These are phyloP conservation scores for Verticillium klebahnii DNA, from an alignment of 2,329 filamentous ascomycete species.

Conservation along the genomic window DNA sequence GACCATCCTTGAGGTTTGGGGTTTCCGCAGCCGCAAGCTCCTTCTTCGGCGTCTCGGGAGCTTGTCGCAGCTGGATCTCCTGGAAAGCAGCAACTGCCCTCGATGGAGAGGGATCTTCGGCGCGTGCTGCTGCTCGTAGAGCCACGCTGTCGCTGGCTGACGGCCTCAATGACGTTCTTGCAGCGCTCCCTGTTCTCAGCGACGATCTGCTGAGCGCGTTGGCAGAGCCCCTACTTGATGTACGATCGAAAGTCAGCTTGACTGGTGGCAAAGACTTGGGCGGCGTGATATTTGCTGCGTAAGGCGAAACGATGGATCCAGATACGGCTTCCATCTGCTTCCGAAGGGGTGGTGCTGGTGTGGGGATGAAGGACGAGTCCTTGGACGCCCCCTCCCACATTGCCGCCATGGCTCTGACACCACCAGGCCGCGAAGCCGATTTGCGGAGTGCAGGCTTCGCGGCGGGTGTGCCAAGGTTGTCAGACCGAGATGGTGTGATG, in stretches of 20 bases:
- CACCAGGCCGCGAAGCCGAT: slow-evolving; percentile 21
- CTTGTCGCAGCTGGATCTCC: neutral
- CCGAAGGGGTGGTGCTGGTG: slow-evolving; percentile 2
- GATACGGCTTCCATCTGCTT: slow-evolving; percentile 11
- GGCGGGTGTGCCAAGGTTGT: neutral
- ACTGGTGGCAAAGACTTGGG: neutral
- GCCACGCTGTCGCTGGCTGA: slow-evolving; percentile 14
- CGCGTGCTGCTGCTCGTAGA: slow-evolving; percentile 7
- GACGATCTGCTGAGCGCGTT: neutral
- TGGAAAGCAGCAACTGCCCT: neutral
- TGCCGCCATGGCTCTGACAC: slow-evolving; percentile 47
- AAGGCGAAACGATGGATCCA: slow-evolving; percentile 16
- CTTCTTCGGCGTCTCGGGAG: slow-evolving; percentile 13
- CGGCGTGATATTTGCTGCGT: slow-evolving; percentile 9
- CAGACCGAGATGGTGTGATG: slow-evolving; percentile 1
- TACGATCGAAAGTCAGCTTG: neutral
- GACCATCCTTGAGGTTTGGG: slow-evolving; percentile 11
- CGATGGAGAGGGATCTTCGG: neutral
- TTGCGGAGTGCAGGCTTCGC: slow-evolving; percentile 5
- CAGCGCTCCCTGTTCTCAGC: neutral
- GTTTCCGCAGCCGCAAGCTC: slow-evolving; percentile 10
- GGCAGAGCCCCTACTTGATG: neutral
- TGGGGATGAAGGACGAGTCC: slow-evolving; percentile 14
- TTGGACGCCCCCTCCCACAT: slow-evolving; percentile 39
- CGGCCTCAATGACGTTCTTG: slow-evolving; percentile 4